These are phyloP conservation scores for Hypoxylon fragiforme DNA, from an alignment of 495 filamentous ascomycete species.

Conservation along the genomic window DNA sequence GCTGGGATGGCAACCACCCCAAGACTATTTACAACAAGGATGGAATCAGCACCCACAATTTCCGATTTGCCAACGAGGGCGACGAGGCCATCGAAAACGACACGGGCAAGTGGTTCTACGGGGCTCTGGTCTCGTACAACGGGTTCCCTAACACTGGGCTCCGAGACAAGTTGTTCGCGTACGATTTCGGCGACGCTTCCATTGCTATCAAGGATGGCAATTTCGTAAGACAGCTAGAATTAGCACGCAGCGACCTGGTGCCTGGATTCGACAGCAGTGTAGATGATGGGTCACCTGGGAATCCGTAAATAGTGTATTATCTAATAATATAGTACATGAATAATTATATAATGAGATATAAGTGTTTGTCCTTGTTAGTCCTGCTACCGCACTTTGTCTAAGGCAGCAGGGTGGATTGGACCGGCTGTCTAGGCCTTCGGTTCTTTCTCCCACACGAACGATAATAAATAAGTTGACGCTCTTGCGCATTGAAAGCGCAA, in stretches of 20 bases:
- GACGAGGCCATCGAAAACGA: slow-evolving; percentile 49
- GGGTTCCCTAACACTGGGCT: slow-evolving; percentile 39
- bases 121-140: slow-evolving; percentile 43
- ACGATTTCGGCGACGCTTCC: slow-evolving; percentile 35
- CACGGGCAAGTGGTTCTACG: slow-evolving; percentile 45
- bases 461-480: slow-evolving; percentile 57
- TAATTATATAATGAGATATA: no score
- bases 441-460: slow-evolving; percentile 63
- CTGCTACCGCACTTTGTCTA: slow-evolving; percentile 54
- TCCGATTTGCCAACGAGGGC: slow-evolving; percentile 44
- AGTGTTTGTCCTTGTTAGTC: slow-evolving; percentile 66
- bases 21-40: slow-evolving; percentile 53
- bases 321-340: no score
- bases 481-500: slow-evolving; percentile 55
- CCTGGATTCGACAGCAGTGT: slow-evolving; percentile 41
- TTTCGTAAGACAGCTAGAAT: slow-evolving; percentile 38
- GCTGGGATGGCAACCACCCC: slow-evolving; percentile 49
- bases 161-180: slow-evolving; percentile 32
- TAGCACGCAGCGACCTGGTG: slow-evolving; percentile 36
- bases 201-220: slow-evolving; percentile 45
- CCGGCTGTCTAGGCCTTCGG: slow-evolving; percentile 63
- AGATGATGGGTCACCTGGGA: slow-evolving; percentile 47
- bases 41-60: slow-evolving; percentile 44
- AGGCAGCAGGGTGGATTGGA: slow-evolving; percentile 64
- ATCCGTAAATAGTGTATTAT: slow-evolving; percentile 35